Percentiles rank a stretch among this genome's conserved stretches.
These are phyloP conservation scores for Xylaria nigripes DNA, from an alignment of 495 filamentous ascomycete genomes.

Conservation along the genomic window DNA sequence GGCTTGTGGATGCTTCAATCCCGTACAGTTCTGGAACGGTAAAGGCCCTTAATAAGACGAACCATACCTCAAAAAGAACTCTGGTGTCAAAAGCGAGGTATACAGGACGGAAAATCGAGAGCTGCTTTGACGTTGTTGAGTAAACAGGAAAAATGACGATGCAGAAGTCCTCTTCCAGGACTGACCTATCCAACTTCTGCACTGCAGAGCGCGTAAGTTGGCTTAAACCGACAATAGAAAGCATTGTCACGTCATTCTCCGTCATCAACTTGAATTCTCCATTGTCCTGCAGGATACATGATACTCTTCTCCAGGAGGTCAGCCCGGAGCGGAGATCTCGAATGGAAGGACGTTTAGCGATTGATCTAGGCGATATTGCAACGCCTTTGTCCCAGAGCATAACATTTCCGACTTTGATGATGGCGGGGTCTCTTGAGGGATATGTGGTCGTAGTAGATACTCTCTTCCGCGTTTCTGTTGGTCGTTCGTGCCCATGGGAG, in stretches of 20 bases:
- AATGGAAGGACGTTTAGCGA: conserved; percentile 41
- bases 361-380: conserved; percentile 45
- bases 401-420: conserved; percentile 96
- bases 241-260: conserved; percentile 68
- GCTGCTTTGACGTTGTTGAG: conserved; percentile 52
- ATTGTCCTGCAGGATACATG: conserved; percentile 90
- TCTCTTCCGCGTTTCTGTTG: conserved; percentile 63
- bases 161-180: conserved; percentile 88
- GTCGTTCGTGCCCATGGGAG: conserved; percentile 15
- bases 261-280: conserved; percentile 86
- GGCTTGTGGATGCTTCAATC: conserved; percentile 28
- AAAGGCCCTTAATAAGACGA: conserved; percentile 85
- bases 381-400: conserved; percentile 74
- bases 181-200: conserved; percentile 82
- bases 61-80: conserved; percentile 93
- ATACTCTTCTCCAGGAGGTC: conserved; percentile 71
- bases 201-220: conserved; percentile 83
- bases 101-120: conserved; percentile 61
- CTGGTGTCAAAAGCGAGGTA: conserved; percentile 84
- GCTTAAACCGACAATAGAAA: conserved; percentile 79
- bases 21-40: conserved; percentile 90
- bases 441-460: conserved; percentile 41
- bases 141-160: conserved; percentile 86
- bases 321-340: conserved; percentile 34
- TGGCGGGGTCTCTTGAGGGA: conserved; percentile 62